Percentiles rank a stretch among this genome's conserved stretches.
Conservation (phyloP, 2,329 filamentous ascomycete species). For the Penicillium sp. region DNA sequence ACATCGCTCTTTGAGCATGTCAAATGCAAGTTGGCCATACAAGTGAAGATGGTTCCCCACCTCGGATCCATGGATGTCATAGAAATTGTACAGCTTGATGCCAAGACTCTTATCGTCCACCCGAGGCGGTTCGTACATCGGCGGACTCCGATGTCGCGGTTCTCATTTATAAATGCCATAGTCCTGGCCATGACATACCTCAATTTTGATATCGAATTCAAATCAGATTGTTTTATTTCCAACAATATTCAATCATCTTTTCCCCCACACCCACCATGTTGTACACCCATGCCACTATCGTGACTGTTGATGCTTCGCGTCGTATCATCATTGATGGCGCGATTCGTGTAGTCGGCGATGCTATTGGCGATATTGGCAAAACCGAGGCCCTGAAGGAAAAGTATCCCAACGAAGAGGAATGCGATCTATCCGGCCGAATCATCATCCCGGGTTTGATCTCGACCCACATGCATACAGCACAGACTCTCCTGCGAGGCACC, state of each 20-base stretch:
- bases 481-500: constrained; percentile 50
- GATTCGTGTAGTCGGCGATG: constrained; percentile 43
- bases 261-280: constrained; percentile 34
- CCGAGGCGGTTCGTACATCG: not conserved
- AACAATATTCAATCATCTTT: not conserved
- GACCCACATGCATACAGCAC: constrained; percentile 54
- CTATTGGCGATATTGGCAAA: constrained; percentile 50
- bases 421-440: constrained; percentile 45
- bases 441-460: constrained; percentile 55
- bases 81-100: not conserved
- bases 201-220: not conserved
- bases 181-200: not conserved
- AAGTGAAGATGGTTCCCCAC: not conserved
- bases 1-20: not conserved
- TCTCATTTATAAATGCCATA: not conserved
- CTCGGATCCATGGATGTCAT: not conserved
- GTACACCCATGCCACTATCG: constrained; percentile 54
- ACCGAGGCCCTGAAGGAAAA: constrained; percentile 32
- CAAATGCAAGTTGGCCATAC: not conserved
- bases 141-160: not conserved
- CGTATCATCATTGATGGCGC: constrained; percentile 52
- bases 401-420: constrained; percentile 33
- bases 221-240: too few species aligned
- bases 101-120: not conserved
- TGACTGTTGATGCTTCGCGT: constrained; percentile 52